Base-by-base conservation (phyloP, 2,329 filamentous ascomycete genomes). In the Berkeleyomyces basicola region DNA sequence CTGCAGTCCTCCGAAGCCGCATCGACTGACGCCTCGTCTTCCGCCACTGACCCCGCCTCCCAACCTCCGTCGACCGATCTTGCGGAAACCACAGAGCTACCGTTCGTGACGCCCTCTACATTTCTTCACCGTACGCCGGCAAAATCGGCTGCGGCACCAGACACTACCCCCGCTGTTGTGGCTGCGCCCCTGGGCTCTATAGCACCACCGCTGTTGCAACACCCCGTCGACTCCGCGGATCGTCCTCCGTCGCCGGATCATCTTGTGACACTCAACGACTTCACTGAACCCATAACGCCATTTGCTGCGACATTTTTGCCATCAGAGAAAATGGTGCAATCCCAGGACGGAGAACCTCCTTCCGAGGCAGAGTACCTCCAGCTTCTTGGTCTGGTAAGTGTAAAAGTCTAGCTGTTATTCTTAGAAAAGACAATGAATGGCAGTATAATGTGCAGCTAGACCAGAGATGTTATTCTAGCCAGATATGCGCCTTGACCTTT, bases 331-430 rank as follows among this genome's bases (percentile, higher is more conserved):
- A 64, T 64, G 63, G 42, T 55, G 7, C 53, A 60, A 49, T 42
- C 57, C 40, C 39, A 64, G 16, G 42, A 55, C 7, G 63, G 31
- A 7, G 63, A 62, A 23, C 42, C 49, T 31, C 40, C 63, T 73
- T 84, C 78, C 69, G 79, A 81, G 65, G 77, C 88, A 64, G 87
- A 92, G 73, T 83, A 79, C 75, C 87, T 91, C 71, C 87, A 91
- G 76, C 79, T 85, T 70, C 85, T 88, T 71, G 87, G 86, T 68
- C 77, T 92, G 79, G 87, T 90, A 77, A 77, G 86, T 71, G 31
- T 53, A 23, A 23, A 23, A 23, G 23, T 31, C 23, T 33, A 7
- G 40, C 9, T 40, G 11, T 33, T 42, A 10, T 49, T 49, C 57
- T 3, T 36, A 39, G n/a, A 3, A 43, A 33, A 10, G 39, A 1